These are phyloP conservation scores for Schizophyllum commune DNA, from an alignment of 1,284 basidiomycete genomes.

Conservation along the genomic window DNA sequence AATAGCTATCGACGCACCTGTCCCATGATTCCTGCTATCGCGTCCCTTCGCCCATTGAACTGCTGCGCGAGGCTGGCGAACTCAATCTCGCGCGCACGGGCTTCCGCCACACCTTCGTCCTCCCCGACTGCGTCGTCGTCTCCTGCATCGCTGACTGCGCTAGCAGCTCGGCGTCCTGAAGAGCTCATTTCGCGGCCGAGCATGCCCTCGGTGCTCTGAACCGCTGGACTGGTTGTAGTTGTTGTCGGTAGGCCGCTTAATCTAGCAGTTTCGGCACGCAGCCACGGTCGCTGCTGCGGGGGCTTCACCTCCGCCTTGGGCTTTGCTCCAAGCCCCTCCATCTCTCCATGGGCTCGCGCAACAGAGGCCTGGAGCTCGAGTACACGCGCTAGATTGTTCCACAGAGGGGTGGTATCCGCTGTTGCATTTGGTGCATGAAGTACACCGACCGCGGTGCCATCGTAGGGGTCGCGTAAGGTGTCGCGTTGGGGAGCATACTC, in stretches of 20 bases:
- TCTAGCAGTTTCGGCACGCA: constrained; percentile 11
- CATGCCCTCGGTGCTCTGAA: constrained; percentile 1
- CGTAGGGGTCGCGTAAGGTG: constrained; percentile 7
- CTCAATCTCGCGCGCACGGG: constrained; percentile 48
- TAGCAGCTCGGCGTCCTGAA: constrained; percentile 15
- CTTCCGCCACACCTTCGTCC: constrained; percentile 40
- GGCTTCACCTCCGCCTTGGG: constrained; percentile 22
- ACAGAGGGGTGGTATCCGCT: constrained; percentile 29
- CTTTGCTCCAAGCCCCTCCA: constrained; percentile 53
- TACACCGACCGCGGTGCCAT: constrained; percentile 9
- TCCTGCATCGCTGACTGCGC: constrained; percentile 9
- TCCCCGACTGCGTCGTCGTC: constrained; percentile 29
- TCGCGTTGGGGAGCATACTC: background rate
- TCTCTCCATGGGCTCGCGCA: constrained; percentile 60
- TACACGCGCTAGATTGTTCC: constrained; percentile 58
- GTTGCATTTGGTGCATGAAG: constrained; percentile 21
- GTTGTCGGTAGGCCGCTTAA: constrained; percentile 6
- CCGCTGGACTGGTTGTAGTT: background rate
- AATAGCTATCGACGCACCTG: constrained; percentile 37
- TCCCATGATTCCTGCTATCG: constrained; percentile 62
- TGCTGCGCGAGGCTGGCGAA: constrained; percentile 57
- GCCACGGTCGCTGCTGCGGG: constrained; percentile 22
- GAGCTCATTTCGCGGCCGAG: constrained; percentile 10
- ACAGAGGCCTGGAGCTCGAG: constrained; percentile 63
- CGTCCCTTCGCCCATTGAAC: constrained; percentile 58